Base-by-base conservation (phyloP, 371 early-diverging fungal species). In the Syncephalastrum contaminatum region DNA sequence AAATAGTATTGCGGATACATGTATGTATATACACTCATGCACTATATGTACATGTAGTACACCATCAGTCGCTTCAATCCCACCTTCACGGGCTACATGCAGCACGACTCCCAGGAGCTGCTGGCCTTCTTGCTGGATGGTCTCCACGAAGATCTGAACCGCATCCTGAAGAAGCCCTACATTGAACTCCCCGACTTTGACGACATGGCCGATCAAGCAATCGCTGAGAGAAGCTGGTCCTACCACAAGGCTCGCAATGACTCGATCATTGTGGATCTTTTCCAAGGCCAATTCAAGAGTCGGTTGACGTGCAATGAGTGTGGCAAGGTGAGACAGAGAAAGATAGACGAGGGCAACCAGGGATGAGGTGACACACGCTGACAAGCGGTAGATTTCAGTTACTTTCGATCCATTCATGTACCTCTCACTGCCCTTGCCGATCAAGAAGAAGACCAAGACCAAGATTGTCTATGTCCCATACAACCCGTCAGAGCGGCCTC, bases 241-340 rank as follows among this genome's bases (percentile, higher is more conserved):
- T 70, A 81, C 51, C 87, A 88, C 63, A 74, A 76, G 43, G 76
- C 82, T 14, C 74, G 87, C 45, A 88, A 88, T 58, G 83, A 85
- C 56, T 87, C 88, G 6, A 68, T 88, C 48, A 78, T 93, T 63
- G 86, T 89, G 3, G 90, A 91, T 61, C 64, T 89, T 10, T 94
- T 94, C 62, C 92, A 92, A 63, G 93, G 91, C 1, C 88, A 91
- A 63, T 88, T 88, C 63, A 90, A 87, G 61, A 85, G 86, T 25
- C 83, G 85, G 1, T 70, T 93, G 24, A 76, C 84, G 21, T 96
- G 96, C 60, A 62, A 73, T 18, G 81, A 69, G 13, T 91, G 92
- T 55, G 48, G 64, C 7, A 81, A 86, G 67, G 77, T 75, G 47
- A n/a, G 40, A 3, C 10, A 41, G 4, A 36, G 22, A 1, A 30